phyloP scores from a whole-genome alignment of 306 rosid species.

The Gleditsia sinensis region DNA sequence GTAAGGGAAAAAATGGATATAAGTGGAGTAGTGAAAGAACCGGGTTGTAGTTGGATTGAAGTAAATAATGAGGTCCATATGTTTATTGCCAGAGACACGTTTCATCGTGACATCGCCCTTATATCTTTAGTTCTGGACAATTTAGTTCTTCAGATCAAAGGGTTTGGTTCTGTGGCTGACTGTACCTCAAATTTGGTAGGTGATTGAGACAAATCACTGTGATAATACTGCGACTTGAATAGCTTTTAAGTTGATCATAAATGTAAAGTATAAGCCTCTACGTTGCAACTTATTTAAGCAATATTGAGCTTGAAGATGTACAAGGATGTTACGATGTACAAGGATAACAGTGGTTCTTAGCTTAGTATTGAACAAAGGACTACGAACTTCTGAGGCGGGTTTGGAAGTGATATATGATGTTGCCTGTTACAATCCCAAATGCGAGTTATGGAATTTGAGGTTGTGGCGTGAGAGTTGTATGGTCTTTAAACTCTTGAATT shows the following conservation, averaged over 20 bases:
- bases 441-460: background rate
- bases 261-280: background rate
- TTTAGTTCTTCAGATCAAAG: constrained; percentile 59
- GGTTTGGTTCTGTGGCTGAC: constrained; percentile 51
- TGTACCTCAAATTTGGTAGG: constrained; percentile 12
- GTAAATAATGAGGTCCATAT: constrained; percentile 43
- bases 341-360: background rate
- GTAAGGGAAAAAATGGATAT: constrained; percentile 72
- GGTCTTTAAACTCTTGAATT: background rate
- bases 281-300: background rate
- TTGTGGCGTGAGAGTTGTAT: background rate
- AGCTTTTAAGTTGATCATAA: constrained; percentile 21
- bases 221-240: constrained; percentile 1
- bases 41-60: constrained; percentile 69
- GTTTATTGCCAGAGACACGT: constrained; percentile 55
- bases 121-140: constrained; percentile 52
- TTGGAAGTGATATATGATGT: background rate
- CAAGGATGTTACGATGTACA: background rate
- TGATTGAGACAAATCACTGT: constrained; percentile 36
- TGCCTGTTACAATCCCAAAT: background rate
- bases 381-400: background rate
- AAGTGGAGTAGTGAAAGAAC: constrained; percentile 71
- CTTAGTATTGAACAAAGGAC: background rate
- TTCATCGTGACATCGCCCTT: constrained; percentile 41
- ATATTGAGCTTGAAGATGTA: background rate